Evolutionary conservation across 2,329 filamentous ascomycete species (phyloP), one percentile per base, ranked within the genome.

Genomic region (Didymella lethalis): DNA sequence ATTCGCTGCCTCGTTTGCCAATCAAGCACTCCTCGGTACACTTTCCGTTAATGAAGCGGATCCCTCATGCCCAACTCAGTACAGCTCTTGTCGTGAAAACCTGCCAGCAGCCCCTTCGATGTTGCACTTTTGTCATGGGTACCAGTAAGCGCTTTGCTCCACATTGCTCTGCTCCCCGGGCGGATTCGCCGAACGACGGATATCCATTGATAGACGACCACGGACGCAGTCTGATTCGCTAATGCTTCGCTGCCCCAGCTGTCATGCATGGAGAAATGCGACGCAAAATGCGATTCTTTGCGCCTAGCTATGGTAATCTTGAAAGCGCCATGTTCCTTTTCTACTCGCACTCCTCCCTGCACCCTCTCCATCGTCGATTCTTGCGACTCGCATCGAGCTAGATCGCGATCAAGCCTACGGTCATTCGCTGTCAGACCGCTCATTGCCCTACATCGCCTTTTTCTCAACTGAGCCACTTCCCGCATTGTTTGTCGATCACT

Each of bases 291-390:
- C 18, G 28, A 25, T 52, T 52, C 16, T 36, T n/a, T 25, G 23
- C 20, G 12, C n/a, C 8, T 40, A 26, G 20, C 10, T 14, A 52
- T 52, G 40, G 40, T 4, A 52, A 34, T 52, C 18, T 14, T 41
- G 16, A 16, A 32, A 52, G 43, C 28, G 20, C 40, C 49, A 52
- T 52, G 38, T 44, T 43, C 31, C 29, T 14, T 11, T 8, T 31
- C 20, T 36, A 7, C 31, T 25, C 4, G 7, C 18, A 36, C 31
- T 36, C 11, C 2, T 20, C n/a, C 44, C 29, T 26, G 18, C 36
- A 20, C 8, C 11, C 36, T n/a, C n/a, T 36, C 18, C 20, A 44
- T 45, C 49, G 20, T 36, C 40, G 29, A 52, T 52, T 31, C 32
- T 34, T 11, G 11, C 3, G 4, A 31, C 18, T 26, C 12, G 12